Base-by-base conservation (phyloP, 805 yeast species). In the Pichia exigua region DNA sequence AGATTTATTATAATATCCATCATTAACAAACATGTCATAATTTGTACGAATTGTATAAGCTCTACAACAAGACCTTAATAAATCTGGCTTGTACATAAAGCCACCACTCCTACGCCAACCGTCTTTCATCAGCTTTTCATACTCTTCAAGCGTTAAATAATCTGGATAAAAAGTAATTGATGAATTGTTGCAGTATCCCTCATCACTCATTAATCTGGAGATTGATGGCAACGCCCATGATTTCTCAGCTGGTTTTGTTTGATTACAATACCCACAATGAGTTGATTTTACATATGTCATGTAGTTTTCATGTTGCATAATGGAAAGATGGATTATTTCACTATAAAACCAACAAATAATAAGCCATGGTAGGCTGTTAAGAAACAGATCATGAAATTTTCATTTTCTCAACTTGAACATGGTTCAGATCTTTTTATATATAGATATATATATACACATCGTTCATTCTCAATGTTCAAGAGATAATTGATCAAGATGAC, bases 101-200 rank as follows among this genome's bases (percentile, higher is more conserved):
- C 67, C 64, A 0, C 97, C 97, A 32, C 94, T 85, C 50, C 97
- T 71, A 64, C 95, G 77, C 61, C 78, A 89, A 2, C 96, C 96
- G 57, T 73, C 69, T 58, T 88, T 82, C 59, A 91, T 79, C 56
- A 87, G 63, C 21, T 58, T 61, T 60, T 87, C 91, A 61, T 89
- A 89, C 27, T 75, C 76, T 18, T 64, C 63, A 8, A 77, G 69
- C 0, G 79, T 63, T 18, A 59, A 57, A 28, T 47, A 39, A 44
- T 60, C 59, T 1, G 59, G 54, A 12, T 54, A 50, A 30, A 61
- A 63, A 3, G 64, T 61, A 51, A 62, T 60, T 11, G 63, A 58
- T 11, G 59, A 55, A 13, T 64, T 60, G 44, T 59, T 60, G 12
- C 67, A 64, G 43, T 61, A 57, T 40, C 42, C 53, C 38, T 44